Evolutionary conservation across 2,329 filamentous ascomycete species (phyloP), one percentile per base, ranked within the genome.

Genomic region (Clarireedia hainanense): DNA sequence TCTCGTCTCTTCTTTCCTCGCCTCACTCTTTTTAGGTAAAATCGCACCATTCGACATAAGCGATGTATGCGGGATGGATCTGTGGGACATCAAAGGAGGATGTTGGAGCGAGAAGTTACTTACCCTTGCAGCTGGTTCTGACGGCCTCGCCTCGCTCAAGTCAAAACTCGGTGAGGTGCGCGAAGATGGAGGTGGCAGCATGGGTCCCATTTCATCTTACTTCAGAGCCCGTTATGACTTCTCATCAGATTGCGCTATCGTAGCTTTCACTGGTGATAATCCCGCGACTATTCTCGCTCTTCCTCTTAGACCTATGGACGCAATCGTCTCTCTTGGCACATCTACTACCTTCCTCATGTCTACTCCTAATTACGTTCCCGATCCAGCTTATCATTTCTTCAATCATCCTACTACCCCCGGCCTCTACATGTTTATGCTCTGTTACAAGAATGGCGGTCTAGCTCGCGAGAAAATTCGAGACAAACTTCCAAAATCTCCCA

Each of bases 391-490:
- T 68, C 94, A 99, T 75, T 96, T 97, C 78, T 95, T 97, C 81
- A 96, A 96, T 75, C 91, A 97, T 72, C 94, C 94, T 1, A 94
- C 91, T 46, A 95, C 90, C 0, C 76, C 85, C 0, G 90, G 88
- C 1, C 81, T 96, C 58, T 96, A 95, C 80, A 97, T 99, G 94
- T 97, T 99, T 74, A 99, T 99, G 94, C 83, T 99, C 37, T 99
- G 94, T 79, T 99, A 97, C 78, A 97, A 97, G 74, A 99, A 99
- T 73, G 94, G 94, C 63, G 91, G 91, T 2, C 83, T 97, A 1
- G 92, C 94, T 2, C 87, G 94, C 46, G 94, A 99, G 70, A 85
- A 88, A 65, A 83, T 97, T 60, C 87, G 94, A 54, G 90, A 99
- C 68, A 78, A 81, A 0, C 81, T 97, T 52, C 86, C 90, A 59